phyloP scores from a whole-genome alignment of 352 stramenopile species.

The Globisporangium echinulatum region DNA sequence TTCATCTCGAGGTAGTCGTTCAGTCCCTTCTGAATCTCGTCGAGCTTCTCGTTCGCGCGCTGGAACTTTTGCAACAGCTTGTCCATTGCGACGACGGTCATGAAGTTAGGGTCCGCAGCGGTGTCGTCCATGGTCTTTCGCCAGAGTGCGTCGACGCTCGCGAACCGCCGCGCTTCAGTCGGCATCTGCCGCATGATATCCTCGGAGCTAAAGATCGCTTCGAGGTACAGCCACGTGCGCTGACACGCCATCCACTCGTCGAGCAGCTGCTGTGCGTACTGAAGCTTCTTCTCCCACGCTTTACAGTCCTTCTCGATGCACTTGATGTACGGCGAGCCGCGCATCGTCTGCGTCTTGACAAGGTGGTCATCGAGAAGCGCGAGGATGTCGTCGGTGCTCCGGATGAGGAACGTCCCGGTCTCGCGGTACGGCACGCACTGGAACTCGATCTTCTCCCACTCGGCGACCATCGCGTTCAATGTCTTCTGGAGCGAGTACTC shows the following conservation, averaged over 20 bases:
- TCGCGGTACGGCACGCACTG: slow-evolving; percentile 90
- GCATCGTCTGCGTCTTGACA: slow-evolving; percentile 95
- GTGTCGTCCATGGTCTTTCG: slow-evolving; percentile 92
- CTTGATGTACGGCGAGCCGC: slow-evolving; percentile 92
- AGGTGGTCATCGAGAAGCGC: slow-evolving; percentile 91
- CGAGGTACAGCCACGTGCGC: slow-evolving; percentile 93
- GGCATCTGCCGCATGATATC: slow-evolving; percentile 96
- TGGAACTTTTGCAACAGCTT: slow-evolving; percentile 90
- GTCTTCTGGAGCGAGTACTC: slow-evolving; percentile 93
- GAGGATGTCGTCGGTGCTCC: slow-evolving; percentile 88
- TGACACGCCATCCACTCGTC: slow-evolving; percentile 94
- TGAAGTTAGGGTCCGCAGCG: slow-evolving; percentile 83
- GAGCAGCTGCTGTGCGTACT: slow-evolving; percentile 87
- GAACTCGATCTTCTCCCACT: slow-evolving; percentile 94
- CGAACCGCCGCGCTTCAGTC: slow-evolving; percentile 86
- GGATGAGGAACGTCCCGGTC: slow-evolving; percentile 88
- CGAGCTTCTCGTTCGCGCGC: slow-evolving; percentile 91
- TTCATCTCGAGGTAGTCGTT: slow-evolving; percentile 95
- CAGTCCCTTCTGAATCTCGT: slow-evolving; percentile 92
- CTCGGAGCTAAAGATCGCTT: slow-evolving; percentile 93
- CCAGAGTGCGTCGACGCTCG: slow-evolving; percentile 86
- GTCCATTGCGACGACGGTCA: slow-evolving; percentile 85
- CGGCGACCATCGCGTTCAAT: slow-evolving; percentile 90
- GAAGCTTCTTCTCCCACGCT: slow-evolving; percentile 86
- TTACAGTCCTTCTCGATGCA: slow-evolving; percentile 90